Evolutionary conservation across 768 basidiomycete species (phyloP).

Genomic region (Kwoniella europaea): DNA sequence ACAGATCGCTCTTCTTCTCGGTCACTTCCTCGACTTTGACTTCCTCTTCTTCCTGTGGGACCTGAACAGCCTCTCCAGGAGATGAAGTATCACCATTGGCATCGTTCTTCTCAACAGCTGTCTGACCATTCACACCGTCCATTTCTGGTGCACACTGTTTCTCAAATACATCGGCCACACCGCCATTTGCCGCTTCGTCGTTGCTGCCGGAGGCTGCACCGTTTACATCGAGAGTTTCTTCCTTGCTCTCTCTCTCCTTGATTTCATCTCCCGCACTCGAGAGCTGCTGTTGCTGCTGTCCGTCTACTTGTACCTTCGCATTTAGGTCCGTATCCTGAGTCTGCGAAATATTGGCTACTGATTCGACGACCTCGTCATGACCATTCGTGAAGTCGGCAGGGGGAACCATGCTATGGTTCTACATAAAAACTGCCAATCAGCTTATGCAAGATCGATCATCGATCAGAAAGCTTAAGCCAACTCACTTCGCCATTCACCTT

Average conservation of each 20-base stretch:
- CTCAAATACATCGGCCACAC: too few relatives aligned
- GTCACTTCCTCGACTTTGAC: constrained; percentile 38
- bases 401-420: too few relatives aligned
- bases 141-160: too few relatives aligned
- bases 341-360: too few relatives aligned
- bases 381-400: too few relatives aligned
- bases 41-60: constrained; percentile 57
- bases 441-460: too few relatives aligned
- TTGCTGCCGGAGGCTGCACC: too few relatives aligned
- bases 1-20: constrained; percentile 31
- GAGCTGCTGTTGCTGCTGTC: too few relatives aligned
- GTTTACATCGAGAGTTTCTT: background rate
- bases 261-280: background rate
- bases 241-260: background rate
- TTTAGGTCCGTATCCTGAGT: background rate
- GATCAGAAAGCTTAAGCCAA: too few relatives aligned
- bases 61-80: constrained; percentile 8
- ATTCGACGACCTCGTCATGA: background rate
- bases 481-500: background rate
- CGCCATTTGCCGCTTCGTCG: too few relatives aligned
- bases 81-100: background rate
- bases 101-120: background rate
- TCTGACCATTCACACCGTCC: too few relatives aligned
- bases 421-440: too few relatives aligned
- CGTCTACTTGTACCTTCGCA: background rate